A percentile compares a stretch with the other conserved stretches of the same genome.
These are phyloP conservation scores for Moricandia arvensis DNA, from an alignment of 345 rosid species.

Conservation along the genomic window DNA sequence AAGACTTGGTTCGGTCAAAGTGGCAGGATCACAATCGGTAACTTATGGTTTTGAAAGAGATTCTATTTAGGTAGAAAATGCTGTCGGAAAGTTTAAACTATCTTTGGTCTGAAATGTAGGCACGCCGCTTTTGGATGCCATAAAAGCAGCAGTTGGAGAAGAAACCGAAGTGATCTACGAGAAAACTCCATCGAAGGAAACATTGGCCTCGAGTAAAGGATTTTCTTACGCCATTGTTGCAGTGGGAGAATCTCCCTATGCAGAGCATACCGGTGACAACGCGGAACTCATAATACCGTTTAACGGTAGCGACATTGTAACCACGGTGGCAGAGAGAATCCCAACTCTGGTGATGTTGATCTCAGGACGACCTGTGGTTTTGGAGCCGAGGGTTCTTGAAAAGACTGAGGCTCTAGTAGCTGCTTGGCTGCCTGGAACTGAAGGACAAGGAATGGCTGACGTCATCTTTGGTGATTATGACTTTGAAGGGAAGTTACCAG, in stretches of 20 bases:
- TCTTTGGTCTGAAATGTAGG: conserved; percentile 42
- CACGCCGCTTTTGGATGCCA: conserved; percentile 77
- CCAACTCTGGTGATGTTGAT: conserved; percentile 63
- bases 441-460: conserved; percentile 38
- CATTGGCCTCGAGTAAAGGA: conserved; percentile 43
- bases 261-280: conserved; percentile 65
- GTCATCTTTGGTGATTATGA: conserved; percentile 40
- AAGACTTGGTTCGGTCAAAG: conserved; percentile 58
- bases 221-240: conserved; percentile 73
- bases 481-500: conserved; percentile 36
- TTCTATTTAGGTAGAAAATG: not conserved
- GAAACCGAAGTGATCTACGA: conserved; percentile 67
- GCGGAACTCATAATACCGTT: conserved; percentile 56
- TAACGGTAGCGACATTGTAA: conserved; percentile 52
- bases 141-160: conserved; percentile 60
- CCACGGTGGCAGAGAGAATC: conserved; percentile 53
- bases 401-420: conserved; percentile 61
- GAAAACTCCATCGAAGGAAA: conserved; percentile 54
- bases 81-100: not conserved
- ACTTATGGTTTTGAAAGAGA: not conserved
- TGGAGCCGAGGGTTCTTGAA: conserved; percentile 56
- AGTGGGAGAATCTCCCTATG: conserved; percentile 83
- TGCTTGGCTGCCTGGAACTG: conserved; percentile 42
- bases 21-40: conserved; percentile 84
- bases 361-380: conserved; percentile 72